Base-by-base conservation (phyloP, 2,329 filamentous ascomycete species). In the Zopfia rhizophila region DNA sequence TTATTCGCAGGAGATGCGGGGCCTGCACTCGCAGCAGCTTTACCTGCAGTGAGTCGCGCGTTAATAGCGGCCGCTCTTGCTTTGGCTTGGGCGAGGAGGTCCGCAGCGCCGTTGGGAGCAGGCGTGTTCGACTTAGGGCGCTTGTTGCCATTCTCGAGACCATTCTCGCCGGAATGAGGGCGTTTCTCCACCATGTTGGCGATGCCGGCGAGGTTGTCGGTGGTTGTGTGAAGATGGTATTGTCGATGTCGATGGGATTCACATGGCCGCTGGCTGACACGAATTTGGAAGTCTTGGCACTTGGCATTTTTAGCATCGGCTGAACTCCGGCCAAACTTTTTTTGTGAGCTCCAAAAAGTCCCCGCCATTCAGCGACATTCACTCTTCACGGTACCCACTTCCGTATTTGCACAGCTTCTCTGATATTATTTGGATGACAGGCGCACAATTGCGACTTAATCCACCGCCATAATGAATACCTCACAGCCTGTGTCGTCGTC, bases 401-500 rank as follows among this genome's bases (percentile, higher is more conserved):
- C 49, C 51, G 46, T 19, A 22, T 28, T 22, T 7, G 10, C 7
- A 17, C 18, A 16, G 10, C 30, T 25, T 33, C 29, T 31, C 12
- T 27, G 17, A 52, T 29, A 47, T 48, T 44, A 35, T 48, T 32
- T 16, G 40, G 23, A 54, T 16, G 23, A 45, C 29, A 55, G 52
- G 49, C 51, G 58, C 54, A 51, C 23, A 39, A 38, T 24, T 36
- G 45, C 41, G 48, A 12, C 37, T 25, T 22, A 29, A 13, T 21
- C 7, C 11, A 41, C 39, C 22, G 45, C 48, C 52, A 48, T 30
- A 31, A 75, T 75, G 72, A 80, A 80, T 52, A 72, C 73, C 40
- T 77, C 77, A 10, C 89, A 92, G 68, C 92, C 94, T 31, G 83
- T 96, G 53, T 82, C 89, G 56, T 95, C 91, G 65, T 81, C 86